These are phyloP conservation scores for Fusarium staphyleae DNA, from an alignment of 2,329 filamentous ascomycete species.

Conservation along the genomic window DNA sequence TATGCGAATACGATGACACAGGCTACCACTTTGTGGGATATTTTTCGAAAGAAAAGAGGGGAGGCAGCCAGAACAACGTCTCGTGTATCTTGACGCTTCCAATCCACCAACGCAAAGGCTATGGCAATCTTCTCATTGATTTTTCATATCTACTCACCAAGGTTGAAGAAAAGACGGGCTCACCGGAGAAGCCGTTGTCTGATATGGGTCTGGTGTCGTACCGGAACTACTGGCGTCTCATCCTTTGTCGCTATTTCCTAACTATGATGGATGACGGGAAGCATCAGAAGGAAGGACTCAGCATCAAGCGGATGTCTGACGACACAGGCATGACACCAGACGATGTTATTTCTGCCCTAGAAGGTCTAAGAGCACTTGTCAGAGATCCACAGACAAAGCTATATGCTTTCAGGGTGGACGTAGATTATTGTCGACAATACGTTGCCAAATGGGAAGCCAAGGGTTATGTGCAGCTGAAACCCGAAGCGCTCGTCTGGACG, in stretches of 20 bases:
- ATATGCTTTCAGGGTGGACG: slow-evolving; percentile 89
- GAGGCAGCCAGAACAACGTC: slow-evolving; percentile 94
- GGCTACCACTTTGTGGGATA: slow-evolving; percentile 99
- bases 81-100: slow-evolving; percentile 96
- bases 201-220: slow-evolving; percentile 99
- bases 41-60: slow-evolving; percentile 97
- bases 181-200: slow-evolving; percentile 94
- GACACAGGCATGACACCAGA: slow-evolving; percentile 95
- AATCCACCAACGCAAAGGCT: slow-evolving; percentile 96
- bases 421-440: slow-evolving; percentile 85
- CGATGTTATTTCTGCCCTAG: slow-evolving; percentile 92
- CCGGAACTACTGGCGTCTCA: slow-evolving; percentile 93
- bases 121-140: slow-evolving; percentile 95
- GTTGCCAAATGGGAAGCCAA: slow-evolving; percentile 90
- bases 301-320: slow-evolving; percentile 76
- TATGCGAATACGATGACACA: slow-evolving; percentile 89
- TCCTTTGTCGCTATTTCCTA: slow-evolving; percentile 85
- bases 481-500: slow-evolving; percentile 86
- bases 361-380: slow-evolving; percentile 87
- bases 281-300: slow-evolving; percentile 58
- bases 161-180: slow-evolving; percentile 91
- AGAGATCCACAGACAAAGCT: slow-evolving; percentile 86
- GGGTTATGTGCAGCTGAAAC: slow-evolving; percentile 83
- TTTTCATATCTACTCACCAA: slow-evolving; percentile 97
- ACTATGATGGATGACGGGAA: slow-evolving; percentile 48